Base-by-base conservation (phyloP, 257 asterid genomes). In the Nicotiana tomentosiformis region DNA sequence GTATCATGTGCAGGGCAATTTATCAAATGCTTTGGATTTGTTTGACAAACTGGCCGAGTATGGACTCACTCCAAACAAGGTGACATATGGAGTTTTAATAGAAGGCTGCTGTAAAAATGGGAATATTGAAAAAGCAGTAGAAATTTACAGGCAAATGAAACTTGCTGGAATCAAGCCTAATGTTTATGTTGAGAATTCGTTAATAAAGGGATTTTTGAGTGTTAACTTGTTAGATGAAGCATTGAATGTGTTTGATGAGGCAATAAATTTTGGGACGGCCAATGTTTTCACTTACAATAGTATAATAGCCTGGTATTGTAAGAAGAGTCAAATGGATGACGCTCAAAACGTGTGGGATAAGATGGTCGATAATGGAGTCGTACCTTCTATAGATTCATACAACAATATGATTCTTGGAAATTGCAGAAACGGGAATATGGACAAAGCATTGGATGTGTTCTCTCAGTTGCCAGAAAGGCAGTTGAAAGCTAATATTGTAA, bases 11-110 rank as follows among this genome's bases (percentile, higher is more conserved):
- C 87, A 87, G 81, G 95, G 97, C 10, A 88, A 92, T 90, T 84
- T 93, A 66, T 78, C 6, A 23, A 78, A 85, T 69, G 90, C 97
- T 39, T 86, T 94, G 92, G 91, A 85, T 30, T 87, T 95, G 89
- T 93, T 91, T 30, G 86, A 87, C 53, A 86, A 84, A 82, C 82
- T 92, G 62, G 87, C 88, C 16, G 85, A 86, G 77, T 85, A 82
- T 77, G 97, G 95, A 60, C 90, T 91, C 82, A 66, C 62, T 86
- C 97, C 98, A 20, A 90, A 89, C 85, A 89, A 91, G 89, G 96
- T 89, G 66, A 94, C 99, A 39, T 95, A 88, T 87, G 94, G 97
- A 5, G 97, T 94, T 80, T 84, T 94, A 56, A 87, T 95, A 33
- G 93, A 94, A 89, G 98, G 99, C 20, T 93, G 98, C 65, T 90